A percentile compares a stretch with the other conserved stretches of the same genome.
These are phyloP conservation scores for Malus hybrid DNA, from an alignment of 331 rosid species.

Conservation along the genomic window DNA sequence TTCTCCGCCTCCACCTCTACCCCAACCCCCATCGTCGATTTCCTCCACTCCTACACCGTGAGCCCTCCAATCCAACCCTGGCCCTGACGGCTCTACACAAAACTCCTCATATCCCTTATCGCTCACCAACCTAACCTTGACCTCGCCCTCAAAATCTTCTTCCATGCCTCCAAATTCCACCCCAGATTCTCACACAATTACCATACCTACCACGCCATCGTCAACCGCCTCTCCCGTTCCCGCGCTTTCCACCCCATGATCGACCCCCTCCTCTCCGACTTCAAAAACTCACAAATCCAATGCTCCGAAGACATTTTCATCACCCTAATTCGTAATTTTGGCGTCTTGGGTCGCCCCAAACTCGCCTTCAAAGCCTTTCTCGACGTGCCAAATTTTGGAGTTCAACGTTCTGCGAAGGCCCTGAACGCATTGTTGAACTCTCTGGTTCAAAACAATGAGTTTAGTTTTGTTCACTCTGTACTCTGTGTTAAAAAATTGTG, in stretches of 20 bases:
- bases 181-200: constrained; percentile 41
- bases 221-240: constrained; percentile 58
- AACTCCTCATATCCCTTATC: constrained; percentile 42
- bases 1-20: not conserved
- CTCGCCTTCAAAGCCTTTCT: constrained; percentile 36
- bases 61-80: constrained; percentile 70
- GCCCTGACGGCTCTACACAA: constrained; percentile 59
- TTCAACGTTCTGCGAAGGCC: constrained; percentile 43
- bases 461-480: constrained; percentile 38
- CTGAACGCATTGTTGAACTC: constrained; percentile 55
- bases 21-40: constrained; percentile 3
- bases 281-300: constrained; percentile 18
- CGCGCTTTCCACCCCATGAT: constrained; percentile 29
- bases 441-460: constrained; percentile 49
- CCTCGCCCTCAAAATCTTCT: constrained; percentile 66
- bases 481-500: constrained; percentile 36
- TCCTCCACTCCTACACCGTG: constrained; percentile 32
- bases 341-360: constrained; percentile 46
- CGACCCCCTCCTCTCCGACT: constrained; percentile 31
- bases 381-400: constrained; percentile 28
- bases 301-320: constrained; percentile 50
- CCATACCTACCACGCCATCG: constrained; percentile 52
- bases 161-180: constrained; percentile 44
- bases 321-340: constrained; percentile 47
- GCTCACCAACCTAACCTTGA: constrained; percentile 52